These are phyloP conservation scores for Myriosclerotinia scirpicola DNA, from an alignment of 2,329 filamentous ascomycete species.

Conservation along the genomic window DNA sequence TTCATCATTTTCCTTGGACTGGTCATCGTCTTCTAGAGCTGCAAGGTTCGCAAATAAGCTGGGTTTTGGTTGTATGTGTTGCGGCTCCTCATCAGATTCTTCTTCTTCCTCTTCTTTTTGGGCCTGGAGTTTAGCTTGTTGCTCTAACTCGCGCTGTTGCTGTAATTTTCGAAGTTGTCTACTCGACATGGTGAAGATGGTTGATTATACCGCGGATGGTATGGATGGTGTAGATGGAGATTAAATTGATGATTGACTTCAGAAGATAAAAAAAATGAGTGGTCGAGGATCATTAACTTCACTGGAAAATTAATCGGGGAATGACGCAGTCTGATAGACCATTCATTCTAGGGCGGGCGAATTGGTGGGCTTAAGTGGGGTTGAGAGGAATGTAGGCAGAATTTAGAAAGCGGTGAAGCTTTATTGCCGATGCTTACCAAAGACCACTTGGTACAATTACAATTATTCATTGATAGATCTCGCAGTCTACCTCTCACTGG, in stretches of 20 bases:
- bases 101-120: slow-evolving; percentile 36
- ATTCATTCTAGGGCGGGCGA: neutral
- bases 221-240: neutral
- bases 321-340: neutral
- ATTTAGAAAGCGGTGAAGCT: neutral
- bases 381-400: neutral
- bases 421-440: no score
- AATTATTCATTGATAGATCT: no score
- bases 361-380: no score
- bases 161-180: slow-evolving; percentile 42
- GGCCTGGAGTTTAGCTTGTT: slow-evolving; percentile 28
- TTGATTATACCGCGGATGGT: neutral
- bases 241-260: neutral
- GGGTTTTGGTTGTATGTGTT: slow-evolving; percentile 44
- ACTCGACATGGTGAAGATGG: slow-evolving; percentile 38
- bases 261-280: no score
- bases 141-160: slow-evolving; percentile 40
- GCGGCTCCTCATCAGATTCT: slow-evolving; percentile 36
- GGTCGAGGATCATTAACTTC: neutral
- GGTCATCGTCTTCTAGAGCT: slow-evolving; percentile 43
- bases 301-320: neutral
- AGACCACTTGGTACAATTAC: no score
- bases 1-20: slow-evolving; percentile 36
- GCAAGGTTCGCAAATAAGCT: slow-evolving; percentile 57
- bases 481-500: no score